These are phyloP conservation scores for Zangia roseola DNA, from an alignment of 768 basidiomycete species.

Conservation along the genomic window DNA sequence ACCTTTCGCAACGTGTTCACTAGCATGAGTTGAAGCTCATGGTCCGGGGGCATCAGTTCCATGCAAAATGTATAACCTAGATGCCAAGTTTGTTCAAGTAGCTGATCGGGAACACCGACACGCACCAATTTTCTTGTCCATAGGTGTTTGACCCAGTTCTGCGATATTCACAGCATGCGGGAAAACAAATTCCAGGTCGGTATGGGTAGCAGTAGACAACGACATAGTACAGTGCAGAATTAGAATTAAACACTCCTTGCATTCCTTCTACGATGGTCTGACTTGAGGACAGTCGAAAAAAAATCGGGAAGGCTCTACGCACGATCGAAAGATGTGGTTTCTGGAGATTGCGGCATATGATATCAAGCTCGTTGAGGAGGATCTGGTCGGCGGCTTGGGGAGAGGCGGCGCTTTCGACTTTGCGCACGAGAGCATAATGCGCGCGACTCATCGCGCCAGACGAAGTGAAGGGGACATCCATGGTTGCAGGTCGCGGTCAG, in stretches of 20 bases:
- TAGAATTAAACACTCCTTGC: slow-evolving; percentile 65
- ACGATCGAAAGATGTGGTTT: slow-evolving; percentile 54
- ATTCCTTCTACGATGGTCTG: slow-evolving; percentile 47
- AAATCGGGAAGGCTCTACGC: slow-evolving; percentile 29
- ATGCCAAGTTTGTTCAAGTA: slow-evolving; percentile 1
- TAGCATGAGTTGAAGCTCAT: slow-evolving; percentile 79
- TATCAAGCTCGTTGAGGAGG: slow-evolving; percentile 57
- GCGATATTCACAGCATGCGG: slow-evolving; percentile 76
- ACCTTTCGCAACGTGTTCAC: slow-evolving; percentile 87
- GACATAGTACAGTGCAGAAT: slow-evolving; percentile 68
- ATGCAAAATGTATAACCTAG: slow-evolving; percentile 78
- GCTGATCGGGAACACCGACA: background rate
- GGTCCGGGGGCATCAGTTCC: slow-evolving; percentile 63
- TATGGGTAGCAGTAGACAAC: slow-evolving; percentile 39
- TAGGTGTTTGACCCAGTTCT: slow-evolving; percentile 58
- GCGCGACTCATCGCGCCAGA: slow-evolving; percentile 76
- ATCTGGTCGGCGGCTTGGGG: slow-evolving; percentile 59
- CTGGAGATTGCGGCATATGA: slow-evolving; percentile 52
- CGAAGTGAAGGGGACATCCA: slow-evolving; percentile 78
- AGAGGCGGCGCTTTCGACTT: slow-evolving; percentile 62
- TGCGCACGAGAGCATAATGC: slow-evolving; percentile 75
- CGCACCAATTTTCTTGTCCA: slow-evolving; percentile 68
- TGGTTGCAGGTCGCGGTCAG: slow-evolving; percentile 25
- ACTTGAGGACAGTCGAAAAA: slow-evolving; percentile 6
- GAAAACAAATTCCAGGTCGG: slow-evolving; percentile 68